Base-by-base conservation (phyloP, 805 yeast species). In the Schwanniomyces vanrijiae region DNA sequence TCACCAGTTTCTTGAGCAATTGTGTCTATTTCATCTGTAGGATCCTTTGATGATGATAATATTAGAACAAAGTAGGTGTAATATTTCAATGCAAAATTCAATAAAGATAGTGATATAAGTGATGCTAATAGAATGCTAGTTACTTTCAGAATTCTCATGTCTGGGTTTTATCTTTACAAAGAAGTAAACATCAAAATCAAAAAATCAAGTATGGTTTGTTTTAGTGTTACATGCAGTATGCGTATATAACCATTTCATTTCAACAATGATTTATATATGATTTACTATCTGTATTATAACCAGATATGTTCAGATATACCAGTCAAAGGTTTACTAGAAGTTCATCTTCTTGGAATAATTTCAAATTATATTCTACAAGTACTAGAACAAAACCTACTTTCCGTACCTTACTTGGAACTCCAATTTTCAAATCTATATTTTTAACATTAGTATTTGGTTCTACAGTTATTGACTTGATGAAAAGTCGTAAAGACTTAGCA, bases 401-500 rank as follows among this genome's bases (percentile, higher is more conserved):
- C 11, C 51, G 65, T 11, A 69, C 63, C 34, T 48, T 69, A n/a
- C 47, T 71, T 25, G 55, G 52, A 29, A 61, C 69, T 0, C 70
- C 76, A 6, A 59, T 69, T 6, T 54, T 69, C 46, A 73, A 74
- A 56, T 62, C 76, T 11, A 56, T 71, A 7, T 48, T 71, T 16
- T 61, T 71, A 37, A 65, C 75, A 4, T 46, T 73, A 14, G 52
- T 71, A 10, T 69, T 73, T 52, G 76, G 77, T 5, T 68, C 82
- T 2, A 73, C 73, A 3, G 79, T 75, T 3, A 67, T 79, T 29
- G 81, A 79, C 48, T 66, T 74, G 37, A 75, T 76, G 68, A 64
- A 73, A 41, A 73, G 66, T 46, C 64, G 76, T 38, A 76, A 73
- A 48, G 68, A 69, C 29, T 54, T 64, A n/a, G 82, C 77, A 28